Evolutionary conservation across 768 basidiomycete genomes (phyloP), one percentile per base, ranked within the genome.

Genomic region (Cystofilobasidium macerans): DNA sequence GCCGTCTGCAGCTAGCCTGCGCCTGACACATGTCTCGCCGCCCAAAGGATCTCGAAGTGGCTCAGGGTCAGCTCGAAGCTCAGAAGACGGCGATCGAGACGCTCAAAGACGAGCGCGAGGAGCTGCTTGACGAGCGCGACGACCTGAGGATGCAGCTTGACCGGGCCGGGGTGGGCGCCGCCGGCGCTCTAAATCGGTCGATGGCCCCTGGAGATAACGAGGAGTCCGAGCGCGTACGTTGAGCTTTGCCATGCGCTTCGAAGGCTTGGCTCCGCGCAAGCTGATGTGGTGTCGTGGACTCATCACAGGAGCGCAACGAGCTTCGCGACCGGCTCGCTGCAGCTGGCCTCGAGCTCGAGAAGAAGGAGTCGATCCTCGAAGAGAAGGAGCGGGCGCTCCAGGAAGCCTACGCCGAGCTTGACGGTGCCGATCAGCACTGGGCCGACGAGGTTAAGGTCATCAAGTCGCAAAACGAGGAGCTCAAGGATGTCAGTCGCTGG

Each of bases 391-490:
- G 72, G 64, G 74, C 74, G 60, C 69, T 74, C 26, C 61, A 73
- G 57, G 56, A 62, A 3, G 67, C 67, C 2, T 68, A 64, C 48
- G 56, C 36, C 24, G 60, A 68, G 61, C 38, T 62, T 13, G 67
- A 68, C 38, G 57, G 45, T 0, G 40, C 26, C 22, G 67, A 62
- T 18, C 35, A 24, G 13, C 88, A 89, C 71, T 94, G 90, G 90
- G 79, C 86, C 63, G 87, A 86, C 3, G 92, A 94, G 73, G 84
- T 93, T 2, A 84, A 89, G 69, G 88, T 90, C 69, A 84, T 84
- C 1, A 80, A 85, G 67, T 81, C 79, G 3, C 88, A 89, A 71
- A 83, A 86, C 0, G 88, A 90, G 64, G 88, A 93, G 74, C 79
- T 78, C 13, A 74, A 72, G 61, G 73, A 75, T 65, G 73, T 74